A percentile compares a stretch with the other conserved stretches of the same genome.
These are phyloP conservation scores for Penicillium palitans DNA, from an alignment of 2,329 filamentous ascomycete genomes.

Conservation along the genomic window DNA sequence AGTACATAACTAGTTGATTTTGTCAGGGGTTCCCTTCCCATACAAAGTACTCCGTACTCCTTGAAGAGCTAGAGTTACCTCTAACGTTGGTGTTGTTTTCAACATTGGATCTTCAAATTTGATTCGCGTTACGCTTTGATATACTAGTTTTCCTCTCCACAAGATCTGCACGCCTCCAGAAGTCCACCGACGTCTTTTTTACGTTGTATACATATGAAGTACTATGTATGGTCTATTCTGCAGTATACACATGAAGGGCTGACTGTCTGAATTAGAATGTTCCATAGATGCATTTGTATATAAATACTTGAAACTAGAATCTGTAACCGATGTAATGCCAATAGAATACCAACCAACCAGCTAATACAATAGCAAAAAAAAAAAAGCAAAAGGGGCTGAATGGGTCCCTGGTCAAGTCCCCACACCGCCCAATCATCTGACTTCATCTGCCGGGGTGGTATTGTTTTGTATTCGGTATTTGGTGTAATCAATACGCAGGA, in stretches of 20 bases:
- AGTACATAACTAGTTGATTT: too few relatives aligned
- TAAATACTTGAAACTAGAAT: not conserved
- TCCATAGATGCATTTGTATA: not conserved
- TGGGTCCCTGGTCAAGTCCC: not conserved
- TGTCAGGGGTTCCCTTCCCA: not conserved
- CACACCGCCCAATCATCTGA: constrained; percentile 11
- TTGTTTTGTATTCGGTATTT: constrained; percentile 1
- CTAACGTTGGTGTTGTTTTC: not conserved
- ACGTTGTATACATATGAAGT: not conserved
- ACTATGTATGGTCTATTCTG: not conserved
- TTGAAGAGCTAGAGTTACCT: not conserved
- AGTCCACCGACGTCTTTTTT: not conserved
- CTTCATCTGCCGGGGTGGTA: not conserved
- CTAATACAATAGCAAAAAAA: not conserved
- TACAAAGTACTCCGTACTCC: not conserved
- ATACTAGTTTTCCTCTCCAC: constrained; percentile 8
- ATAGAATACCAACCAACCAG: not conserved
- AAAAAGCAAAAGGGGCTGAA: constrained; percentile 14
- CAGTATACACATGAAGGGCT: not conserved
- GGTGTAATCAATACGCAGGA: not conserved
- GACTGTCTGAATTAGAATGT: not conserved
- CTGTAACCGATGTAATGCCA: not conserved
- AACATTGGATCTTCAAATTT: not conserved
- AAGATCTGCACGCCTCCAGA: constrained; percentile 7
- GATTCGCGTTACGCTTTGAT: not conserved